Conservation (phyloP, 495 filamentous ascomycete species). For the Trichoderma virens region DNA sequence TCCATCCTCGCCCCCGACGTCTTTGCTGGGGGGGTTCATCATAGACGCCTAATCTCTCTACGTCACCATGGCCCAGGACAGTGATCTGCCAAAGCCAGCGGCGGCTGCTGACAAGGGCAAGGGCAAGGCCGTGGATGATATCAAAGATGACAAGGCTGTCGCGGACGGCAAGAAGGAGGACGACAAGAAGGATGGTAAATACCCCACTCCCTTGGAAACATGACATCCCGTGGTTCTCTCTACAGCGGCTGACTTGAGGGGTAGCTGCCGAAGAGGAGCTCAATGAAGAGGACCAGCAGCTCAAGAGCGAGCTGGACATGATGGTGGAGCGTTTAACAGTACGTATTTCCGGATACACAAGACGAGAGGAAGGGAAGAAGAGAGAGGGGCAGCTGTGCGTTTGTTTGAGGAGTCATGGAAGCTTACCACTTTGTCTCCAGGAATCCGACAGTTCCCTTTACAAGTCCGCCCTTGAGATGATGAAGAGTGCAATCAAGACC, state of each 20-base stretch:
- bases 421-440: slow-evolving; percentile 32
- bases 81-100: slow-evolving; percentile 61
- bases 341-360: slow-evolving; percentile 20
- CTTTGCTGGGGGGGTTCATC: not conserved
- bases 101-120: slow-evolving; percentile 82
- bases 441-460: slow-evolving; percentile 84
- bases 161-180: slow-evolving; percentile 71
- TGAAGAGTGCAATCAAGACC: slow-evolving; percentile 97
- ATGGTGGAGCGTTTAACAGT: slow-evolving; percentile 91
- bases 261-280: slow-evolving; percentile 66
- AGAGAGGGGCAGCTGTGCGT: not conserved
- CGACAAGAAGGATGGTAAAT: slow-evolving; percentile 39
- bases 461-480: slow-evolving; percentile 82
- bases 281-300: slow-evolving; percentile 93
- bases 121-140: slow-evolving; percentile 70
- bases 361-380: not conserved
- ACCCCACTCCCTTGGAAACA: not conserved
- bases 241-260: slow-evolving; percentile 19
- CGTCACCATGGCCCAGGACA: slow-evolving; percentile 77
- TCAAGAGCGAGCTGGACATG: slow-evolving; percentile 98
- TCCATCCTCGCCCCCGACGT: not conserved
- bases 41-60: slow-evolving; percentile 5
- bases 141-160: slow-evolving; percentile 58
- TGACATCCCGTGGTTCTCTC: slow-evolving; percentile 10
- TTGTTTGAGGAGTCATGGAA: not conserved